These are phyloP conservation scores for Apiospora saccharicola DNA, from an alignment of 2,329 filamentous ascomycete species.

Conservation along the genomic window DNA sequence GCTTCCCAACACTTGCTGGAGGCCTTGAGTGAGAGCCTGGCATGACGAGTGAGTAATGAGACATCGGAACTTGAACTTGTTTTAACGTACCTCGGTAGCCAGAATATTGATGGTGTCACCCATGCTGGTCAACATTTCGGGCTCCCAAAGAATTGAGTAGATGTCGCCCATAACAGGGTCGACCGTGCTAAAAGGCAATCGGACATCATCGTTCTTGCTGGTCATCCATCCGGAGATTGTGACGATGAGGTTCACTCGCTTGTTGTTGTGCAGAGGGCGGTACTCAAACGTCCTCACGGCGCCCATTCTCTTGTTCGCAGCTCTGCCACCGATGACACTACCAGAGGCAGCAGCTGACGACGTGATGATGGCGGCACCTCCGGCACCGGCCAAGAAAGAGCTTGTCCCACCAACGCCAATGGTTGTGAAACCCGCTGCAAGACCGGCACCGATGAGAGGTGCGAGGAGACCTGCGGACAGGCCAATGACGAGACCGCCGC, in stretches of 20 bases:
- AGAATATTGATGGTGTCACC: constrained; percentile 98
- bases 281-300: constrained; percentile 98
- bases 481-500: constrained; percentile 93
- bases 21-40: constrained; percentile 90
- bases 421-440: constrained; percentile 93
- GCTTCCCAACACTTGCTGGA: constrained; percentile 92
- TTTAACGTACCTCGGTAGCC: constrained; percentile 82
- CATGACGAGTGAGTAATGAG: constrained; percentile 37
- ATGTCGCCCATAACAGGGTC: constrained; percentile 98
- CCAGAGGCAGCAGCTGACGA: constrained; percentile 87
- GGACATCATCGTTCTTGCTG: constrained; percentile 95
- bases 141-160: constrained; percentile 97
- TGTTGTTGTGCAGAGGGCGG: constrained; percentile 95
- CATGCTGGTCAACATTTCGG: constrained; percentile 97
- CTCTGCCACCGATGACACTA: constrained; percentile 83
- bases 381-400: constrained; percentile 88
- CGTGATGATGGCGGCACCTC: constrained; percentile 93
- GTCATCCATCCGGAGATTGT: constrained; percentile 99
- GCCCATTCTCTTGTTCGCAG: constrained; percentile 86
- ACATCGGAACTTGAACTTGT: not conserved
- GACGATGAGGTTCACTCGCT: constrained; percentile 92
- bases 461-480: constrained; percentile 91
- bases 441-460: constrained; percentile 90
- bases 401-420: constrained; percentile 91
- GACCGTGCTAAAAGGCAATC: constrained; percentile 93